Conservation (phyloP, 805 yeast species). For the Schwanniomyces yamadae region DNA sequence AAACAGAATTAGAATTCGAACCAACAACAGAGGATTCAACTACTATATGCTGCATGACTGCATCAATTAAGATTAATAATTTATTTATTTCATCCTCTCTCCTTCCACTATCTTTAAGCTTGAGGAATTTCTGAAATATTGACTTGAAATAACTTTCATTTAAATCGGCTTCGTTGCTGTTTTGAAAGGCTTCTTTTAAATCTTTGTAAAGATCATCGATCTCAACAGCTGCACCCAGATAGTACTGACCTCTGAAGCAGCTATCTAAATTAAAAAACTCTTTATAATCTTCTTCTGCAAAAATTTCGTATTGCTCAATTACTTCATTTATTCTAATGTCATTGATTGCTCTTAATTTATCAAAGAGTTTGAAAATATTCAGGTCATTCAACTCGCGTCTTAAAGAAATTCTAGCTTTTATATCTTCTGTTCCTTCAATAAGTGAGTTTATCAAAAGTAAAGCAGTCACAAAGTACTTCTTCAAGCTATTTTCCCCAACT, state of each 20-base stretch:
- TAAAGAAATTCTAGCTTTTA: constrained; percentile 27
- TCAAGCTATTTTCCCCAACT: constrained; percentile 19
- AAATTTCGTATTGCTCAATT: constrained; percentile 36
- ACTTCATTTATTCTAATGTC: constrained; percentile 34
- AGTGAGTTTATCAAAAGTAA: constrained; percentile 36
- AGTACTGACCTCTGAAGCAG: not conserved
- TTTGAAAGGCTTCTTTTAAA: constrained; percentile 10
- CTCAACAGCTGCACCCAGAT: constrained; percentile 2
- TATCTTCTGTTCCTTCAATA: constrained; percentile 25
- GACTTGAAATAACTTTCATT: constrained; percentile 12
- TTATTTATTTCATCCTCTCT: constrained; percentile 22
- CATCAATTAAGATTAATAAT: constrained; percentile 28
- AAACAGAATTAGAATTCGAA: constrained; percentile 25
- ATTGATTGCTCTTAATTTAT: constrained; percentile 30
- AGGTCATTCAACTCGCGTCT: constrained; percentile 39
- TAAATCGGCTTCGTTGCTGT: not conserved
- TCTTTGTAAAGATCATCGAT: constrained; percentile 15
- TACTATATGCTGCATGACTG: constrained; percentile 30
- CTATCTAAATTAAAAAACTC: constrained; percentile 13
- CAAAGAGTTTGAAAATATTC: constrained; percentile 32
- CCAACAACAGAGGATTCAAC: constrained; percentile 23
- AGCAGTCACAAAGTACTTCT: constrained; percentile 35
- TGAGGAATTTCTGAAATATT: constrained; percentile 25
- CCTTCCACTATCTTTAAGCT: constrained; percentile 25
- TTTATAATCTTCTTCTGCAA: constrained; percentile 39